These are phyloP conservation scores for Kalmusia sp. DNA, from an alignment of 2,329 filamentous ascomycete species.

Conservation along the genomic window DNA sequence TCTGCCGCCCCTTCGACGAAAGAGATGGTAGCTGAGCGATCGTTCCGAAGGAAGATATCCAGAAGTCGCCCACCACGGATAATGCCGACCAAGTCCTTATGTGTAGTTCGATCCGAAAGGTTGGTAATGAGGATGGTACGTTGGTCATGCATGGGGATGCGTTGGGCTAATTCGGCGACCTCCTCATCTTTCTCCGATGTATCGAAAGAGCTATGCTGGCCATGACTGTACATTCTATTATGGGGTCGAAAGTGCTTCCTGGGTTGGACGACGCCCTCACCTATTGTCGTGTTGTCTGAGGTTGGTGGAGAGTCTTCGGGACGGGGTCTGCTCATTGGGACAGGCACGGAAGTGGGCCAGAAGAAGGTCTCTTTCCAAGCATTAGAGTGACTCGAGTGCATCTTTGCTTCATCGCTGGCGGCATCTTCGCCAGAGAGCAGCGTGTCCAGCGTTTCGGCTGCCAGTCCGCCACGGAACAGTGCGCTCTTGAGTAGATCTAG, in stretches of 20 bases:
- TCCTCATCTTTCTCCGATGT: slow-evolving; percentile 26
- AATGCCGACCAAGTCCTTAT: slow-evolving; percentile 69
- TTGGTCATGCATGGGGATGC: slow-evolving; percentile 39
- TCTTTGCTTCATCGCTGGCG: slow-evolving; percentile 19
- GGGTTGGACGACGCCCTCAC: slow-evolving; percentile 20
- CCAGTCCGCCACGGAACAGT: slow-evolving; percentile 59
- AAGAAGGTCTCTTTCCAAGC: slow-evolving; percentile 21
- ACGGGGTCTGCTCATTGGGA: slow-evolving; percentile 13
- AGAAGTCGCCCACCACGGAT: slow-evolving; percentile 75
- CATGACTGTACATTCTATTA: slow-evolving; percentile 25
- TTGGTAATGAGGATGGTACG: slow-evolving; percentile 70
- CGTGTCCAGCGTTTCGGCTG: slow-evolving; percentile 57
- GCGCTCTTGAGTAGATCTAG: slow-evolving; percentile 55
- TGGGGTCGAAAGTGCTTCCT: slow-evolving; percentile 17
- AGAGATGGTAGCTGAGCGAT: slow-evolving; percentile 70
- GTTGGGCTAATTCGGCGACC: slow-evolving; percentile 12
- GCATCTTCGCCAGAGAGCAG: slow-evolving; percentile 45
- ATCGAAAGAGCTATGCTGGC: slow-evolving; percentile 24
- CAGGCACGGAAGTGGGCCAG: slow-evolving; percentile 15
- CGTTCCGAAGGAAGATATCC: slow-evolving; percentile 70
- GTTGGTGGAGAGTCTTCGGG: slow-evolving; percentile 14
- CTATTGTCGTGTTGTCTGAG: slow-evolving; percentile 29
- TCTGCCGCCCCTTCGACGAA: slow-evolving; percentile 68
- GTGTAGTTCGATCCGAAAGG: slow-evolving; percentile 67
- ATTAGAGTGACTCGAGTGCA: slow-evolving; percentile 16